A percentile compares a stretch with the other conserved stretches of the same genome.
phyloP scores from a whole-genome alignment of 169 alveolate species.

The Cardiosporidium cionae region DNA sequence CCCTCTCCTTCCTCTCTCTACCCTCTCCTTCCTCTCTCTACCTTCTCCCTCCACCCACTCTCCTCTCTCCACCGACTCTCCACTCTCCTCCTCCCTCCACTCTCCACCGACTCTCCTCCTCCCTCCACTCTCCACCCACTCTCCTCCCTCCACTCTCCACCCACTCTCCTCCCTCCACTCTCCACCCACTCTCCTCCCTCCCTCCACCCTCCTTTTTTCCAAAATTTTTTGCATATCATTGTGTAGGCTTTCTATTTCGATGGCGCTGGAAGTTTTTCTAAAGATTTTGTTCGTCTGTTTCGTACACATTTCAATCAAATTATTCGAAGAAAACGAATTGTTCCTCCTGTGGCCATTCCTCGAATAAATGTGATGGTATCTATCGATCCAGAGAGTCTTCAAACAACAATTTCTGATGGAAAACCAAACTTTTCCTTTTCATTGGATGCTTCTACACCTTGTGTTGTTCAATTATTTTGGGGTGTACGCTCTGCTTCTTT shows the following conservation, averaged over 20 bases:
- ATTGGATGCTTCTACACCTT: not conserved
- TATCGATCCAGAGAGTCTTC: not conserved
- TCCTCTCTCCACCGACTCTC: too few species aligned
- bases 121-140: too few species aligned
- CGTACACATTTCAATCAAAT: constrained; percentile 5
- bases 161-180: too few species aligned
- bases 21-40: too few species aligned
- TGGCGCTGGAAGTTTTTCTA: not conserved
- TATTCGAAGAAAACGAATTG: not conserved
- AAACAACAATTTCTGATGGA: not conserved
- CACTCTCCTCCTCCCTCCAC: too few species aligned
- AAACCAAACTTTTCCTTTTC: not conserved
- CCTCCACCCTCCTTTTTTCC: too few species aligned
- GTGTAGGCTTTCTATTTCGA: not conserved
- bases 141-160: too few species aligned
- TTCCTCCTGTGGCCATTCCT: constrained; percentile 2
- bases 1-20: too few species aligned
- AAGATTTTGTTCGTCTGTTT: not conserved
- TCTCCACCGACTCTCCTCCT: too few species aligned
- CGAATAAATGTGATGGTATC: not conserved
- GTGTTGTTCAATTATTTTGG: not conserved
- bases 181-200: too few species aligned
- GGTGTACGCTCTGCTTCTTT: not conserved
- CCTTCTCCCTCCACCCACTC: too few species aligned
- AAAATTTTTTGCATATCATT: too few species aligned